These are phyloP conservation scores for Plasmodium inui DNA, from an alignment of 169 alveolate species.

Conservation along the genomic window DNA sequence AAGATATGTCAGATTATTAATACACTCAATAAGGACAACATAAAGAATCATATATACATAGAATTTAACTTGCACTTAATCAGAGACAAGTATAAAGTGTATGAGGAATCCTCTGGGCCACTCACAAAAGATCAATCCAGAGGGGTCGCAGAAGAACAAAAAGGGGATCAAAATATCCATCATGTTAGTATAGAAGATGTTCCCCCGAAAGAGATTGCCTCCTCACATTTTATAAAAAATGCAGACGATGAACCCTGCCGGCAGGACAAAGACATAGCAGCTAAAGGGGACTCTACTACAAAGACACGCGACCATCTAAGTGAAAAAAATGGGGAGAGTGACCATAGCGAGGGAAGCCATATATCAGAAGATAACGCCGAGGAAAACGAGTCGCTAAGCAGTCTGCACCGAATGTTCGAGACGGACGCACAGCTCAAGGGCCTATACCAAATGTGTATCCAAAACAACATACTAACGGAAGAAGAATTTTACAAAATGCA, in stretches of 20 bases:
- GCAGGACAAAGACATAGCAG: not conserved
- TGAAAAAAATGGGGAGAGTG: not conserved
- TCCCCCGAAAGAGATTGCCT: not conserved
- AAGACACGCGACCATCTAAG: not conserved
- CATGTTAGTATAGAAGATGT: not conserved
- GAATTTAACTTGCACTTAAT: constrained; percentile 51
- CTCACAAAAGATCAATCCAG: not conserved
- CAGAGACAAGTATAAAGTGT: constrained; percentile 28
- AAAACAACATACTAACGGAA: constrained; percentile 48
- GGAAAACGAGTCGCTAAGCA: constrained; percentile 1
- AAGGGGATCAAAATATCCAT: not conserved
- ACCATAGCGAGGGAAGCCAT: not conserved
- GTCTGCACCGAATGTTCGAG: constrained; percentile 23
- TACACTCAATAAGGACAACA: constrained; percentile 42
- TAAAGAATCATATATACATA: constrained; percentile 50
- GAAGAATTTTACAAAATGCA: constrained; percentile 57
- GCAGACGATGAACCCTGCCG: not conserved
- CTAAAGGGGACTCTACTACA: not conserved
- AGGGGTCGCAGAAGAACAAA: not conserved
- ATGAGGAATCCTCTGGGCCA: constrained; percentile 3
- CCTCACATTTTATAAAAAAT: not conserved
- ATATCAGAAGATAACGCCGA: not conserved
- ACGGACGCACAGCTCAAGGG: constrained; percentile 18
- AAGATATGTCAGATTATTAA: constrained; percentile 18
- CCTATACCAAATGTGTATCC: constrained; percentile 51